Evolutionary conservation across 139 green algal species (phyloP).

Genomic region (Edaphochlamys debaryana): DNA sequence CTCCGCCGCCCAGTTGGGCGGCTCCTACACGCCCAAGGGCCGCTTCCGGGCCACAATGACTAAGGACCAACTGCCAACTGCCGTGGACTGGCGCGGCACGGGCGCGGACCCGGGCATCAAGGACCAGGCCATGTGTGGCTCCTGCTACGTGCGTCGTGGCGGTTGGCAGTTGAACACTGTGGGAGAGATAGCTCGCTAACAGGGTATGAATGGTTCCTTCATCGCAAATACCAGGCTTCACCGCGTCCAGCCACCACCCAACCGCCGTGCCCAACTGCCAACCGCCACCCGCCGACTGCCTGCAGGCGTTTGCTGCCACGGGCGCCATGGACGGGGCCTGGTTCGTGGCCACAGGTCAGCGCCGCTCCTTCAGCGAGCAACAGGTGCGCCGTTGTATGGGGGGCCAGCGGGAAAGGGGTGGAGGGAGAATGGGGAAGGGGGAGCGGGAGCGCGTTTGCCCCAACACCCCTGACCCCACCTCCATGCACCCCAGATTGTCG

Average conservation of each 20-base stretch:
- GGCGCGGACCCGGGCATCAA: slow-evolving; percentile 64
- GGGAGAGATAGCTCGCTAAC: too few species aligned
- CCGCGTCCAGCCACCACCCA: too few species aligned
- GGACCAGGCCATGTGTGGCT: slow-evolving; percentile 61
- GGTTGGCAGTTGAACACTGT: not conserved
- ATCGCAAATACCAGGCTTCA: too few species aligned
- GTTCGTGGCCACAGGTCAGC: slow-evolving; percentile 58
- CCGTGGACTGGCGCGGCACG: slow-evolving; percentile 68
- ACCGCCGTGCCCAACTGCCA: too few species aligned
- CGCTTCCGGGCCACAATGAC: slow-evolving; percentile 15
- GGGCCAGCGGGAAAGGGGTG: too few species aligned
- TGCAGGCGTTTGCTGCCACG: slow-evolving; percentile 59
- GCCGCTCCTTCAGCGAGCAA: slow-evolving; percentile 67
- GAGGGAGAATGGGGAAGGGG: too few species aligned
- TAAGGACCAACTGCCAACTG: slow-evolving; percentile 31
- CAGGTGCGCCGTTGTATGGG: slow-evolving; percentile 53
- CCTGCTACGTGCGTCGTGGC: slow-evolving; percentile 18
- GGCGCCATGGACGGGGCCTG: slow-evolving; percentile 64
- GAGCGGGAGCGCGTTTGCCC: too few species aligned
- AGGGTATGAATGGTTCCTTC: too few species aligned
- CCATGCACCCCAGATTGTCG: slow-evolving; percentile 60
- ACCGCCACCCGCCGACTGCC: too few species aligned
- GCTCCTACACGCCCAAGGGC: slow-evolving; percentile 23
- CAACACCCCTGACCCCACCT: too few species aligned
- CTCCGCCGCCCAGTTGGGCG: not conserved